Percentiles rank a stretch among this genome's conserved stretches.
Evolutionary conservation across 306 rosid species (phyloP).

Genomic region (Sechiopsis laciniata): DNA sequence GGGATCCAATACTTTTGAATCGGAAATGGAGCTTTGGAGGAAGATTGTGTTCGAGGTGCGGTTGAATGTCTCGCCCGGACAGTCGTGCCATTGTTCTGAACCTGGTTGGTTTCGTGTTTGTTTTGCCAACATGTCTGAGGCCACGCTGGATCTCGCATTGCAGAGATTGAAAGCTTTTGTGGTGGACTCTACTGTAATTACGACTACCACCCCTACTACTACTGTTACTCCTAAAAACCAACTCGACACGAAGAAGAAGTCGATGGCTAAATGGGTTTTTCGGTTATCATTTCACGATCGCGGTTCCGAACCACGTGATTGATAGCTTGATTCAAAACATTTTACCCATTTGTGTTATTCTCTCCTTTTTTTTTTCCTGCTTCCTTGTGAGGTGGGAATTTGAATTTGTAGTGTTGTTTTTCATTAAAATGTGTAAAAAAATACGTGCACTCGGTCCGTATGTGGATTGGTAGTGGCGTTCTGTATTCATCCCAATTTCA

Average conservation of each 20-base stretch:
- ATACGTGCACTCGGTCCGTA: conserved; percentile 11
- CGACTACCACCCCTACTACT: not conserved
- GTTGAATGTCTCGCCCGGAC: conserved; percentile 20
- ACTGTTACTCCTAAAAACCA: not conserved
- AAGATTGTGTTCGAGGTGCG: conserved; percentile 19
- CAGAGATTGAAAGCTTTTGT: conserved; percentile 14
- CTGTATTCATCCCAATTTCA: not conserved
- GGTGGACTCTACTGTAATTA: not conserved
- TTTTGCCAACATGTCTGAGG: conserved; percentile 17
- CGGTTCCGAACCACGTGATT: not conserved
- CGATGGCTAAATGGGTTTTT: conserved; percentile 15
- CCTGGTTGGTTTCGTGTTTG: conserved; percentile 24
- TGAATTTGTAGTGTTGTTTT: not conserved
- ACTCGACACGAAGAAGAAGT: conserved; percentile 6
- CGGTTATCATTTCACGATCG: conserved; percentile 16
- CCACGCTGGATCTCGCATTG: conserved; percentile 1
- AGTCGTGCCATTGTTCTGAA: conserved; percentile 22
- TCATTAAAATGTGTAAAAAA: not conserved
- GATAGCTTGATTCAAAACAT: conserved; percentile 9
- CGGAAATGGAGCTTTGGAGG: conserved; percentile 24
- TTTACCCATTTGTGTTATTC: not conserved
- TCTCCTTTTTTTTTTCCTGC: not conserved
- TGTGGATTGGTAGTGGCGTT: conserved; percentile 1
- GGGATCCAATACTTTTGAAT: not conserved
- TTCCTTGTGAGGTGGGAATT: not conserved